Conservation (phyloP, 2,329 filamentous ascomycete species). For the Escovopsis weberi region DNA sequence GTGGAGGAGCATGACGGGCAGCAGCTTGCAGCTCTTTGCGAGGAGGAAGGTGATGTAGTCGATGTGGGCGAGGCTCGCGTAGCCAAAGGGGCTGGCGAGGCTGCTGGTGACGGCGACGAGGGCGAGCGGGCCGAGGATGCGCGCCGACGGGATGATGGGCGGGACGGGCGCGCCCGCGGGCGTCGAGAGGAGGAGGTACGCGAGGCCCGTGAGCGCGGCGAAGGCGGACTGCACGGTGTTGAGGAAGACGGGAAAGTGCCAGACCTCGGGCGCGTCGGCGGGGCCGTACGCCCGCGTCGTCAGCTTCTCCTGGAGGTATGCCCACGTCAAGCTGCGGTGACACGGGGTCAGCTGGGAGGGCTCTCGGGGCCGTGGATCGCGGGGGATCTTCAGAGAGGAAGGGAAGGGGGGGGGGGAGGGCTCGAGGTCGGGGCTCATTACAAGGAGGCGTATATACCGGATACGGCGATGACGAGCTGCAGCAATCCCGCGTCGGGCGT, state of each 20-base stretch:
- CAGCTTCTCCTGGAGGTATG: constrained; percentile 89
- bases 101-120: constrained; percentile 79
- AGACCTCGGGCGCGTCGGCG: constrained; percentile 51
- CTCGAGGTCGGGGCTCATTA: constrained; percentile 24
- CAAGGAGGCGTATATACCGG: constrained; percentile 95
- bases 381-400: too few relatives aligned
- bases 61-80: constrained; percentile 81
- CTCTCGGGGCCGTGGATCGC: not conserved
- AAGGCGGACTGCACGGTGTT: constrained; percentile 92
- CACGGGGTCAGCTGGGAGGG: not conserved
- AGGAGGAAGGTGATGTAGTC: constrained; percentile 98
- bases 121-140: constrained; percentile 63
- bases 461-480: constrained; percentile 76
- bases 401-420: not conserved
- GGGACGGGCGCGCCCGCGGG: constrained; percentile 27
- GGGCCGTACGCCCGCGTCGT: constrained; percentile 80
- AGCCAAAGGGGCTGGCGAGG: constrained; percentile 89
- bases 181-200: constrained; percentile 62
- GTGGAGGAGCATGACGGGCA: constrained; percentile 97
- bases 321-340: constrained; percentile 63
- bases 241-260: constrained; percentile 87
- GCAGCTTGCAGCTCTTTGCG: constrained; percentile 93
- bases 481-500: constrained; percentile 46
- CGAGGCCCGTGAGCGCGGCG: constrained; percentile 64
- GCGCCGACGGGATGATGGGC: constrained; percentile 60